Percentiles rank a stretch among this genome's conserved stretches.
phyloP scores from a whole-genome alignment of 2,329 filamentous ascomycete genomes.

The Stagonosporopsis vannaccii region DNA sequence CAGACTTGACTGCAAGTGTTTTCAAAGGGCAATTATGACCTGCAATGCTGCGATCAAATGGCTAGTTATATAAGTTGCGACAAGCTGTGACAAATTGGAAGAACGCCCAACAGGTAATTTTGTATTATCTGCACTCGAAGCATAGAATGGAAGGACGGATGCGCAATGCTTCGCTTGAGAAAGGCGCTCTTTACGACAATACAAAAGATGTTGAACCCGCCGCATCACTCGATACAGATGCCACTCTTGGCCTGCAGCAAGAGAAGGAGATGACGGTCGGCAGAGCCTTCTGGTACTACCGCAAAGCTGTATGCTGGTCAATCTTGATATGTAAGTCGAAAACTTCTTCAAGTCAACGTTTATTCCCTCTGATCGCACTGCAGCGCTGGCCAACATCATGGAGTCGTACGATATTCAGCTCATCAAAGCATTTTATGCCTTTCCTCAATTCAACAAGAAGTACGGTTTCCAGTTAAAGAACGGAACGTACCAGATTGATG shows the following conservation, averaged over 20 bases:
- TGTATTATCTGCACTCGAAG: too few relatives aligned
- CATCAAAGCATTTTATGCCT: conserved; percentile 74
- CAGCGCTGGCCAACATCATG: conserved; percentile 71
- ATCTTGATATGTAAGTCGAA: background rate
- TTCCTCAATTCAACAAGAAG: conserved; percentile 48
- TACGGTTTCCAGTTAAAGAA: background rate
- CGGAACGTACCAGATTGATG: conserved; percentile 37
- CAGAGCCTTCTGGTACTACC: background rate
- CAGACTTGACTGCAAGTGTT: background rate
- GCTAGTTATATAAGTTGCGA: background rate
- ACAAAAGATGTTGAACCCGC: background rate
- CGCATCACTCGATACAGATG: background rate
- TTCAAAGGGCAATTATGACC: background rate
- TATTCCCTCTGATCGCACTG: background rate
- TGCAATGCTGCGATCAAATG: background rate
- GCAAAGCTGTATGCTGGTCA: background rate
- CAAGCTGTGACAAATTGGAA: too few relatives aligned
- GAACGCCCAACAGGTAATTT: too few relatives aligned
- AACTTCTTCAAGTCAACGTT: background rate
- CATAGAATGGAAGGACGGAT: background rate
- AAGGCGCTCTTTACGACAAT: background rate
- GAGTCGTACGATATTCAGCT: conserved; percentile 82
- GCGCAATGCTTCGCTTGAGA: background rate
- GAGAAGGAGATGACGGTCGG: background rate
- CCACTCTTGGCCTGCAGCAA: background rate